Evolutionary conservation across 805 yeast species (phyloP).

Genomic region (Debaryomyces tyrocola): DNA sequence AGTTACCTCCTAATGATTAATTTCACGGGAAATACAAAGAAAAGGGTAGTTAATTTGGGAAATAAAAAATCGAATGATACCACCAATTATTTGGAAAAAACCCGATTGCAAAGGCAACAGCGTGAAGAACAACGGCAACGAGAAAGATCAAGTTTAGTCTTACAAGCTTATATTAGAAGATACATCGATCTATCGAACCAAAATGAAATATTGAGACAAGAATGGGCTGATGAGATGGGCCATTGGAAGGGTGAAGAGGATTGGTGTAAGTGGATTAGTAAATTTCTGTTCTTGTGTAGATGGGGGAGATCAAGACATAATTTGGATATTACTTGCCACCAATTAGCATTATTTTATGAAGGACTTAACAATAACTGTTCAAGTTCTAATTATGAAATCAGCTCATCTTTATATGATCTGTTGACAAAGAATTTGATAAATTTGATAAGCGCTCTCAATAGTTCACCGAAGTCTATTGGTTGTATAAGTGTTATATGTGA

Average conservation of each 20-base stretch:
- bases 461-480: background rate
- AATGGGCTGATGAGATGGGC: slow-evolving; percentile 14
- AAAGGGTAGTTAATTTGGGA: slow-evolving; percentile 66
- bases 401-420: background rate
- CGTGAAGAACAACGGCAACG: slow-evolving; percentile 58
- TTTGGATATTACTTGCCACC: background rate
- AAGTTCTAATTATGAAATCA: background rate
- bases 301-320: slow-evolving; percentile 9
- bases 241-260: slow-evolving; percentile 7
- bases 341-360: slow-evolving; percentile 1
- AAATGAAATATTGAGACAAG: slow-evolving; percentile 14
- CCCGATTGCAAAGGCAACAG: slow-evolving; percentile 63
- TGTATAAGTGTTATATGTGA: background rate
- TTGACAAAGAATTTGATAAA: background rate
- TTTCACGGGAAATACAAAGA: slow-evolving; percentile 67
- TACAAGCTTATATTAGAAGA: slow-evolving; percentile 53
- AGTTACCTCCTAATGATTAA: slow-evolving; percentile 35
- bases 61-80: slow-evolving; percentile 41
- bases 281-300: slow-evolving; percentile 18
- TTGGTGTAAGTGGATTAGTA: slow-evolving; percentile 20
- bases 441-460: background rate
- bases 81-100: slow-evolving; percentile 52
- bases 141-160: slow-evolving; percentile 45
- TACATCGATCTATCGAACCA: slow-evolving; percentile 29
- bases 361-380: background rate